Conservation (phyloP, 306 rosid species). For the Ochetophila trinervis region DNA sequence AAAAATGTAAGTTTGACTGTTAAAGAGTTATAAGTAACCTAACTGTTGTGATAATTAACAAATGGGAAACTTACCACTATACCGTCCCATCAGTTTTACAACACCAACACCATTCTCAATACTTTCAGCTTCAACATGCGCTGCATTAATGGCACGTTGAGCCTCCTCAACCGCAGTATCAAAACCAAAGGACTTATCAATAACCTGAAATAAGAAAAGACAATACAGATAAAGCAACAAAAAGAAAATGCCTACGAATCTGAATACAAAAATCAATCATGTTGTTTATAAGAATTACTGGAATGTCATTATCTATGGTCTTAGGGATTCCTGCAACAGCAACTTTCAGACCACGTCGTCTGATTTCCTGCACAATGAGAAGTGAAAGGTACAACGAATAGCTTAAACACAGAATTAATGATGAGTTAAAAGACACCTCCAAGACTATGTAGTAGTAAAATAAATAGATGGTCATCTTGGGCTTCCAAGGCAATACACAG, state of each 20-base stretch:
- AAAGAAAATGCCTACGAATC: background rate
- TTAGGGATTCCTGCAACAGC: conserved; percentile 49
- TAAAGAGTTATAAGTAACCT: too few species aligned
- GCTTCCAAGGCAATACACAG: background rate
- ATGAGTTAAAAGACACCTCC: background rate
- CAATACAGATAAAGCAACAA: background rate
- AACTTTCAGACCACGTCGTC: conserved; percentile 49
- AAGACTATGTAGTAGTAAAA: background rate
- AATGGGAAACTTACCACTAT: conserved; percentile 53
- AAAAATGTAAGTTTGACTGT: background rate
- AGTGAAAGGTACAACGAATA: background rate
- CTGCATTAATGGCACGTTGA: conserved; percentile 94
- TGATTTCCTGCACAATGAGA: conserved; percentile 35
- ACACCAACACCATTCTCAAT: conserved; percentile 81
- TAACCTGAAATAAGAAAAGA: conserved; percentile 51
- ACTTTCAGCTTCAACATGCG: conserved; percentile 89
- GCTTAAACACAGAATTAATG: background rate
- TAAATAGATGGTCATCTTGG: background rate
- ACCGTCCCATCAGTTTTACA: conserved; percentile 92
- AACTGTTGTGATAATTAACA: background rate
- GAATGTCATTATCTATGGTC: conserved; percentile 51
- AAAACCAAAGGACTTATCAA: conserved; percentile 89
- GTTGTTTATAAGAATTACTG: conserved; percentile 27
- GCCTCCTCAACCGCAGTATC: conserved; percentile 97
- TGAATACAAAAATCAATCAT: conserved; percentile 3